A percentile compares a stretch with the other conserved stretches of the same genome.
These are phyloP conservation scores for Corallochytrium limacisporum DNA, from an alignment of 78 protist species.

Conservation along the genomic window DNA sequence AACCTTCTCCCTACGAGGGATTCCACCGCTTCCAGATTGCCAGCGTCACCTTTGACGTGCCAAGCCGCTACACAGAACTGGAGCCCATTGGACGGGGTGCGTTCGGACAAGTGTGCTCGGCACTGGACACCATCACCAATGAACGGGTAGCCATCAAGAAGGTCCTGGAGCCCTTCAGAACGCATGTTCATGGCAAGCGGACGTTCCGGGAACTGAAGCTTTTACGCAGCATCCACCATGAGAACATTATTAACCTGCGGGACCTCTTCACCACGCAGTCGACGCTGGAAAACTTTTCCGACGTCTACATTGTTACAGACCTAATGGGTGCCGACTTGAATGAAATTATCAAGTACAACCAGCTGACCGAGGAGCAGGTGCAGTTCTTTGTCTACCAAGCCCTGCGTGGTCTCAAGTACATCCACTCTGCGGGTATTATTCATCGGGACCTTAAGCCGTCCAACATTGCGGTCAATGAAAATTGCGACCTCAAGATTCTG, in stretches of 20 bases:
- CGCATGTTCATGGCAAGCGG: background rate
- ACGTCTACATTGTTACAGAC: conserved; percentile 2
- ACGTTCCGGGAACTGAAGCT: conserved; percentile 19
- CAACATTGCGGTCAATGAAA: too few species aligned
- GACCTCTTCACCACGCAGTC: background rate
- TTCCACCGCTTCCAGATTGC: too few species aligned
- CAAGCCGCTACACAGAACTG: background rate
- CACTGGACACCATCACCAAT: background rate
- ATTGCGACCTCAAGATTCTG: conserved; percentile 61
- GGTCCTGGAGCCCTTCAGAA: background rate
- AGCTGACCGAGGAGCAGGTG: conserved; percentile 81
- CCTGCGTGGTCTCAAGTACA: conserved; percentile 72
- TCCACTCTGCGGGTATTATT: conserved; percentile 87
- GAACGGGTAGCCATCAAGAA: conserved; percentile 10
- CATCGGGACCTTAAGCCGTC: conserved; percentile 79
- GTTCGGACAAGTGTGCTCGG: background rate
- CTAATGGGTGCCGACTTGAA: conserved; percentile 1
- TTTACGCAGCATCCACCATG: conserved; percentile 5
- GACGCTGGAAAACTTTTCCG: background rate
- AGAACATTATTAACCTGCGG: conserved; percentile 1
- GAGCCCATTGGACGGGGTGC: background rate
- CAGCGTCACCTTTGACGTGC: conserved; percentile 1
- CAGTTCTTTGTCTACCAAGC: conserved; percentile 70
- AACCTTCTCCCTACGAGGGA: too few species aligned
- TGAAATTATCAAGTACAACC: too few species aligned